Evolutionary conservation across 805 yeast species (phyloP).

Genomic region (Yamadazyma ubonensis): DNA sequence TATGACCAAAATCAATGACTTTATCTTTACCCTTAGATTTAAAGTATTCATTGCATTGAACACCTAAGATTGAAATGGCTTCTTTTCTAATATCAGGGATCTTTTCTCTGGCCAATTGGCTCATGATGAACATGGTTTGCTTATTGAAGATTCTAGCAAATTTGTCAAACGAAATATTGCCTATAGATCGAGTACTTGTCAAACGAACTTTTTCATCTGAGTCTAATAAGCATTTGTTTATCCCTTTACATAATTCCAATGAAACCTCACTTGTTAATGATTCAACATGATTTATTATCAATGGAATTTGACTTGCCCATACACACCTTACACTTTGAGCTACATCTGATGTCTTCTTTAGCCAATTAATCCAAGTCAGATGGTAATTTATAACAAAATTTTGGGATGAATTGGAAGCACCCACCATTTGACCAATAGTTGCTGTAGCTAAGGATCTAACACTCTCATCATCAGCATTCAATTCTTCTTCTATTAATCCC

Average conservation of each 20-base stretch:
- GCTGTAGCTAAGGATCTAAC: slow-evolving; percentile 69
- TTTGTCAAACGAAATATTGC: slow-evolving; percentile 43
- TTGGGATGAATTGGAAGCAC: slow-evolving; percentile 18
- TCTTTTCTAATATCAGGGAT: slow-evolving; percentile 60
- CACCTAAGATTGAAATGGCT: slow-evolving; percentile 54
- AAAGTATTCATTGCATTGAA: slow-evolving; percentile 51
- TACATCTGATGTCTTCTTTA: slow-evolving; percentile 70
- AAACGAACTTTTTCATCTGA: slow-evolving; percentile 71
- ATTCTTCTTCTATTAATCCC: slow-evolving; percentile 77
- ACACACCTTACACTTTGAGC: slow-evolving; percentile 60
- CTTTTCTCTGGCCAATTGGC: slow-evolving; percentile 70
- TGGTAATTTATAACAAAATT: slow-evolving; percentile 54
- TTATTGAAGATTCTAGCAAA: slow-evolving; percentile 51
- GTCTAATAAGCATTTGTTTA: slow-evolving; percentile 70
- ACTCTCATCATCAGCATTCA: slow-evolving; percentile 65
- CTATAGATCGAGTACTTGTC: slow-evolving; percentile 53
- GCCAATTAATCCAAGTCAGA: slow-evolving; percentile 68
- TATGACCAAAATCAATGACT: slow-evolving; percentile 31
- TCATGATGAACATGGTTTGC: slow-evolving; percentile 51
- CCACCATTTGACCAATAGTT: slow-evolving; percentile 66
- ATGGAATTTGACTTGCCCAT: slow-evolving; percentile 65
- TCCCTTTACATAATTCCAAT: slow-evolving; percentile 42
- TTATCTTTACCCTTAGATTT: slow-evolving; percentile 14
- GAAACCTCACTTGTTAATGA: slow-evolving; percentile 43
- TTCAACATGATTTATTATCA: slow-evolving; percentile 40